phyloP scores from a whole-genome alignment of 768 basidiomycete genomes.

The Mycena galericulata region DNA sequence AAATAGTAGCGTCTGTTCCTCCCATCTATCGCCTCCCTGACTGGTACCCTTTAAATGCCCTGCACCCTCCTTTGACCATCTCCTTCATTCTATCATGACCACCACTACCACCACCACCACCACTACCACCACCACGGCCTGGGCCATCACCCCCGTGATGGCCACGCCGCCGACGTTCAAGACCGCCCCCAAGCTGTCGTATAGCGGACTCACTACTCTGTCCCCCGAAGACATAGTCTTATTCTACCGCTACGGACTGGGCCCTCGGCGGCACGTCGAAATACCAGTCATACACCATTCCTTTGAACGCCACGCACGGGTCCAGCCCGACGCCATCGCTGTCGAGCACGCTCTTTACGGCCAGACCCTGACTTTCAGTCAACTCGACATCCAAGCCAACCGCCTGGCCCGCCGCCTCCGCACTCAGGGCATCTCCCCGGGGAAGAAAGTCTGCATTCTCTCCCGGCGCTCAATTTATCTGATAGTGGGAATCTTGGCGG shows the following conservation, averaged over 20 bases:
- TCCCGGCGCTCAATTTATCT: slow-evolving; percentile 56
- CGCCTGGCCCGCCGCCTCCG: slow-evolving; percentile 51
- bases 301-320: slow-evolving; percentile 41
- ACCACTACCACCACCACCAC: slow-evolving; percentile 19
- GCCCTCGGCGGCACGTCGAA: slow-evolving; percentile 35
- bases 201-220: slow-evolving; percentile 31
- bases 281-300: slow-evolving; percentile 44
- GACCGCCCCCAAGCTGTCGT: slow-evolving; percentile 24
- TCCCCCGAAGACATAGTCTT: slow-evolving; percentile 39
- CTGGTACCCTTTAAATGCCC: slow-evolving; percentile 24
- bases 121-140: slow-evolving; percentile 13
- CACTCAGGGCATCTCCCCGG: slow-evolving; percentile 51
- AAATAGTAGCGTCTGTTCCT: slow-evolving; percentile 1
- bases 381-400: slow-evolving; percentile 47
- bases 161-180: slow-evolving; percentile 21
- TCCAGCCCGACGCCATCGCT: slow-evolving; percentile 40
- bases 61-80: slow-evolving; percentile 28
- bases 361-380: slow-evolving; percentile 45
- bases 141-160: slow-evolving; percentile 15
- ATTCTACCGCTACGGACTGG: slow-evolving; percentile 41
- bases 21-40: slow-evolving; percentile 24
- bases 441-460: slow-evolving; percentile 59
- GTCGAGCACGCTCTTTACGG: slow-evolving; percentile 40
- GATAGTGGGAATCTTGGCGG: slow-evolving; percentile 57
- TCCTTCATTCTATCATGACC: slow-evolving; percentile 16